Evolutionary conservation across 169 alveolate genomes (phyloP).

Genomic region (Cytauxzoon felis): DNA sequence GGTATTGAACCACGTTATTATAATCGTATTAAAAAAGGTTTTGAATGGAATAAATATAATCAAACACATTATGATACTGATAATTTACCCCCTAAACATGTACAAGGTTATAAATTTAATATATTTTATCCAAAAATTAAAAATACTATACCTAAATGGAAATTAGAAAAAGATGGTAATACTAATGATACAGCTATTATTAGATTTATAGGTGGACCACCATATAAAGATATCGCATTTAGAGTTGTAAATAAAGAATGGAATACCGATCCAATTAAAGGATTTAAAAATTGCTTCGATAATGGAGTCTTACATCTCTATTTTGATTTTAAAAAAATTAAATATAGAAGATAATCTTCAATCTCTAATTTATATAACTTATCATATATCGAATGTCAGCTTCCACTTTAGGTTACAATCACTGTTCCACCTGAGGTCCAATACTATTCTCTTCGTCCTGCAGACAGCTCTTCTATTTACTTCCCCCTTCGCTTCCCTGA

Average conservation of each 20-base stretch:
- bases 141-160: constrained; percentile 90
- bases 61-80: constrained; percentile 93
- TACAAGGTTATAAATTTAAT: constrained; percentile 95
- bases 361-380: constrained; percentile 1
- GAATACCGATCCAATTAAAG: constrained; percentile 88
- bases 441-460: too few species aligned
- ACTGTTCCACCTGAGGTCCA: too few species aligned
- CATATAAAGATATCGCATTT: constrained; percentile 94
- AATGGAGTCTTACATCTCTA: constrained; percentile 87
- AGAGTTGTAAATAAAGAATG: constrained; percentile 94
- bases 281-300: constrained; percentile 85
- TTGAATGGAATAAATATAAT: constrained; percentile 96
- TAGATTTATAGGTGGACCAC: constrained; percentile 96
- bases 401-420: too few species aligned
- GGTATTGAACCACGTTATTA: constrained; percentile 87
- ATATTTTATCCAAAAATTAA: constrained; percentile 92
- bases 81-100: constrained; percentile 96
- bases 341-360: constrained; percentile 82
- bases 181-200: constrained; percentile 77
- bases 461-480: too few species aligned
- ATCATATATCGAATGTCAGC: too few species aligned
- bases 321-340: constrained; percentile 86
- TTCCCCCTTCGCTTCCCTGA: too few species aligned
- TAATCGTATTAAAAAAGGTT: constrained; percentile 91
- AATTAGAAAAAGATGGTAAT: constrained; percentile 79